Evolutionary conservation across 164 flowering plant genomes (phyloP).

Genomic region (Berberis vulgaris): DNA sequence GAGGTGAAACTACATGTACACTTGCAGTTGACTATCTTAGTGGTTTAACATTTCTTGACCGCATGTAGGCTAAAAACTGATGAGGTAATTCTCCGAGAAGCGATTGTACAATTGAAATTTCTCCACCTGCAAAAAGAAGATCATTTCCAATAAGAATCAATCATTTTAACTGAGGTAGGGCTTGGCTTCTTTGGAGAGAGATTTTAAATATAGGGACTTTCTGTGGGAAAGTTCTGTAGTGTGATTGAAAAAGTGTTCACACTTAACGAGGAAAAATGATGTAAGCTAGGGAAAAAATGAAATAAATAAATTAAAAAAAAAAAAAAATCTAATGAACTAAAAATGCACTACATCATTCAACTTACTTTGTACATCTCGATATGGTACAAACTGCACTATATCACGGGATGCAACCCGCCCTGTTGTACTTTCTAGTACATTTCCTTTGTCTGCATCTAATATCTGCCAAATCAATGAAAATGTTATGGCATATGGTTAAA

Average conservation of each 20-base stretch:
- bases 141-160: background rate
- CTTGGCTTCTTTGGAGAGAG: background rate
- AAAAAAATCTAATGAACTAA: too few species aligned
- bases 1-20: background rate
- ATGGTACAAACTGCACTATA: slow-evolving; percentile 77
- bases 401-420: slow-evolving; percentile 81
- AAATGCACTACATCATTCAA: background rate
- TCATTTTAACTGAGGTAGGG: background rate
- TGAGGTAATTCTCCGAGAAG: slow-evolving; percentile 60
- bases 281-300: background rate
- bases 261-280: background rate
- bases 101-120: slow-evolving; percentile 37
- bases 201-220: background rate
- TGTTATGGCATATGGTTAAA: background rate
- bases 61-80: slow-evolving; percentile 54
- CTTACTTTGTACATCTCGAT: slow-evolving; percentile 73
- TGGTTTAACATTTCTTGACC: slow-evolving; percentile 36
- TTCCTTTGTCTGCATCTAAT: slow-evolving; percentile 87
- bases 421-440: slow-evolving; percentile 50
- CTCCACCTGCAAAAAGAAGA: slow-evolving; percentile 34
- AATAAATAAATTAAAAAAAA: background rate
- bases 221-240: background rate
- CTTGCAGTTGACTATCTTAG: background rate
- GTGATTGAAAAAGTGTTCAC: background rate
- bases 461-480: slow-evolving; percentile 31